A percentile compares a stretch with the other conserved stretches of the same genome.
These are phyloP conservation scores for Thelonectria blattea DNA, from an alignment of 2,329 filamentous ascomycete genomes.

Conservation along the genomic window DNA sequence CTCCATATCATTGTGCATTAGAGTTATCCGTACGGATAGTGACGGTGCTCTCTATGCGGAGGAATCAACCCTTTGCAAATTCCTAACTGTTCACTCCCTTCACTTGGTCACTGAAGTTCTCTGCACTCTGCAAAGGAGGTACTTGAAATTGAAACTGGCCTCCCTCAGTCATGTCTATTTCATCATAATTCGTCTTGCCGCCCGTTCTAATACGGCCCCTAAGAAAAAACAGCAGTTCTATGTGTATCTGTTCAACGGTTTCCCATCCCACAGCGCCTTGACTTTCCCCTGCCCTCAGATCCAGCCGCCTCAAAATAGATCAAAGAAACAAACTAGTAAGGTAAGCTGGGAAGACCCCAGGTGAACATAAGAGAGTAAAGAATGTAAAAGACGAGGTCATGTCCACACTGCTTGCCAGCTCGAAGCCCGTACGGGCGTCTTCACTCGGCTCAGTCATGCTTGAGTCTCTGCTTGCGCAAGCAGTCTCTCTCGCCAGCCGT, in stretches of 20 bases:
- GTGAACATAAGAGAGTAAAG: conserved; percentile 13
- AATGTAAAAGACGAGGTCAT: conserved; percentile 19
- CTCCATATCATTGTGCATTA: not conserved
- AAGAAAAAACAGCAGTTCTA: conserved; percentile 32
- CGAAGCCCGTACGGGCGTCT: conserved; percentile 7
- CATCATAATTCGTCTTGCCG: conserved; percentile 34
- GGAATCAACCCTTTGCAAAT: no score
- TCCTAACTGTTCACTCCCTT: not conserved
- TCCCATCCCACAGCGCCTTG: conserved; percentile 29
- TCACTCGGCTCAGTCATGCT: conserved; percentile 36
- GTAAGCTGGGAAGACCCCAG: conserved; percentile 1
- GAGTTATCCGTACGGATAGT: no score
- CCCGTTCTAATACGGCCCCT: conserved; percentile 30
- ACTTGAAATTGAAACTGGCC: not conserved
- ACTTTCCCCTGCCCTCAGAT: conserved; percentile 23
- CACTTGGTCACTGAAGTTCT: not conserved
- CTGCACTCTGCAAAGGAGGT: not conserved
- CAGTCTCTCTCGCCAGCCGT: conserved; percentile 79
- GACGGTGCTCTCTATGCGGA: no score
- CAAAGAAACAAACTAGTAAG: conserved; percentile 17
- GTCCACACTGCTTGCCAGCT: conserved; percentile 20
- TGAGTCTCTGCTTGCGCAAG: conserved; percentile 66
- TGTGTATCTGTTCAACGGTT: conserved; percentile 21
- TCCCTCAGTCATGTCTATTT: conserved; percentile 13
- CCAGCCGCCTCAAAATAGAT: conserved; percentile 20